A percentile compares a stretch with the other conserved stretches of the same genome.
Conservation (phyloP, 2,329 filamentous ascomycete species). For the Coniochaeta sp. region DNA sequence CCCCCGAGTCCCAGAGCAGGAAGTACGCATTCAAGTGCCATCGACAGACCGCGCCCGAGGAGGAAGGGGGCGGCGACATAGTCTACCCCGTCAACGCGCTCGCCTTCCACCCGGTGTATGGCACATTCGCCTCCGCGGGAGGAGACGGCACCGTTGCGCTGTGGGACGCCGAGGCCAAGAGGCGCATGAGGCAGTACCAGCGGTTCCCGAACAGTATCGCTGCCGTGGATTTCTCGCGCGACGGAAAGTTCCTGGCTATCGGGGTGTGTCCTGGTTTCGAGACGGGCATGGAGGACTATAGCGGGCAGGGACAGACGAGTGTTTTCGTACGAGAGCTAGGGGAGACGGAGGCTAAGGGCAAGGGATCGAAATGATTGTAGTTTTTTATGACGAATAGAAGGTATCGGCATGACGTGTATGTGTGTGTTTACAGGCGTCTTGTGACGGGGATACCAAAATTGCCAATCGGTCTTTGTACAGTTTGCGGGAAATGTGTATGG, state of each 20-base stretch:
- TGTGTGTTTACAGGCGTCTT: background rate
- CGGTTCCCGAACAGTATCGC: constrained; percentile 74
- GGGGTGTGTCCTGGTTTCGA: constrained; percentile 83
- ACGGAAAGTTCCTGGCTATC: constrained; percentile 73
- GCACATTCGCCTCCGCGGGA: constrained; percentile 83
- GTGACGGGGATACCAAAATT: background rate
- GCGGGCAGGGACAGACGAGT: constrained; percentile 63
- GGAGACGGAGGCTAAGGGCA: constrained; percentile 82
- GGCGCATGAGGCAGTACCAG: constrained; percentile 83
- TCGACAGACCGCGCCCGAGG: constrained; percentile 60
- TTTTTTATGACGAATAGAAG: background rate
- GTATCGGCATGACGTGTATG: background rate
- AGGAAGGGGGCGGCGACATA: constrained; percentile 61
- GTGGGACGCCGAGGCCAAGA: constrained; percentile 88
- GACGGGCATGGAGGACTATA: constrained; percentile 73
- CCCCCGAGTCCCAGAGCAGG: constrained; percentile 73
- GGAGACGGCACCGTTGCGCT: constrained; percentile 87
- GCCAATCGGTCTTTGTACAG: background rate
- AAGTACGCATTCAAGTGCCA: constrained; percentile 99
- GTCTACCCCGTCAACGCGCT: constrained; percentile 90
- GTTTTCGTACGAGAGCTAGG: constrained; percentile 77
- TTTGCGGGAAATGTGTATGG: background rate
- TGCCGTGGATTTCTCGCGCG: constrained; percentile 65
- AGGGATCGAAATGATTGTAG: constrained; percentile 55
- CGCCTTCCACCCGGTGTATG: constrained; percentile 74